A percentile compares a stretch with the other conserved stretches of the same genome.
These are phyloP conservation scores for Microascus cirrosus DNA, from an alignment of 2,329 filamentous ascomycete species.

Conservation along the genomic window DNA sequence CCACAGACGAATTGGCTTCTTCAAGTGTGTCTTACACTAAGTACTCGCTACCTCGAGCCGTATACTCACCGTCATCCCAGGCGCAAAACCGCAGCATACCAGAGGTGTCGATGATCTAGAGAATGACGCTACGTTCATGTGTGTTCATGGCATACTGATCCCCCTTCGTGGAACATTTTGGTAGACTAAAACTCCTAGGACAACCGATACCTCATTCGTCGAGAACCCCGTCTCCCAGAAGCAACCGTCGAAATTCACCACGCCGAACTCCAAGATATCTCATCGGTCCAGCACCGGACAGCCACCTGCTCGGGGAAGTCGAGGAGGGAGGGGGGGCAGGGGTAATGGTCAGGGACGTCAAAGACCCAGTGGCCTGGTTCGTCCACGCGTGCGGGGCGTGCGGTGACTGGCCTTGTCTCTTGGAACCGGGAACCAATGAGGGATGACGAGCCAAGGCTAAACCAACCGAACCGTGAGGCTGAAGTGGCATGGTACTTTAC, in stretches of 20 bases:
- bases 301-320: constrained; percentile 10
- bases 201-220: constrained; percentile 83
- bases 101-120: neutral
- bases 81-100: constrained; percentile 18
- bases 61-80: neutral
- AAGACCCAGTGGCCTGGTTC: constrained; percentile 32
- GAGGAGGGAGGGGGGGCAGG: constrained; percentile 15
- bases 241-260: constrained; percentile 29
- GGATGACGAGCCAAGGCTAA: neutral
- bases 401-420: constrained; percentile 2
- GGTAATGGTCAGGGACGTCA: constrained; percentile 17
- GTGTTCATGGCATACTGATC: neutral
- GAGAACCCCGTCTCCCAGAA: constrained; percentile 62
- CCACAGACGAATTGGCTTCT: constrained; percentile 39
- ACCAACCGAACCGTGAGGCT: neutral
- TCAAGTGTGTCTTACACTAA: neutral
- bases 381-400: constrained; percentile 32
- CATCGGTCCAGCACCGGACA: neutral
- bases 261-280: constrained; percentile 28
- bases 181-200: constrained; percentile 38
- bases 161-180: constrained; percentile 5
- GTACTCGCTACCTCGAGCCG: neutral
- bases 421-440: neutral
- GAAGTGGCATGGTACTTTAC: neutral
- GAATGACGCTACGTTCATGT: neutral